phyloP scores from a whole-genome alignment of 2,329 filamentous ascomycete genomes.

The Coleophoma crateriformis region DNA sequence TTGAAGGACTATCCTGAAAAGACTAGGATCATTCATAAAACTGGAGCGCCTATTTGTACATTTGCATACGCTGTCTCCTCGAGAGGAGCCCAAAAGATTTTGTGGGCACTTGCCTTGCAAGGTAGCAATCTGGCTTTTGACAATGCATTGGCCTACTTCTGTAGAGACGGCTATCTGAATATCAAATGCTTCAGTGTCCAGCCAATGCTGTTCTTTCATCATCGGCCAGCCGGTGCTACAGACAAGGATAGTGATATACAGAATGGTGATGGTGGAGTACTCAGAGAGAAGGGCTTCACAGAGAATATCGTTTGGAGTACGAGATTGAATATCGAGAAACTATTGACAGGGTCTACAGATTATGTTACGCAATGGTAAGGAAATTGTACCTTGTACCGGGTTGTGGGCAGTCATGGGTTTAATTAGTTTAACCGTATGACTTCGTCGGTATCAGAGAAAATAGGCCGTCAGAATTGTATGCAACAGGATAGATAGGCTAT shows the following conservation, averaged over 20 bases:
- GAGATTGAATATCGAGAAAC: slow-evolving; percentile 27
- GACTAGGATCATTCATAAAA: slow-evolving; percentile 22
- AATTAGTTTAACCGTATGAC: neutral
- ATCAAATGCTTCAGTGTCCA: slow-evolving; percentile 29
- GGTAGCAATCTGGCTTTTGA: slow-evolving; percentile 22
- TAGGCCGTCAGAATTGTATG: no score
- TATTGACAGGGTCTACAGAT: slow-evolving; percentile 15
- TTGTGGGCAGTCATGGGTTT: neutral
- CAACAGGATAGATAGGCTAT: no score
- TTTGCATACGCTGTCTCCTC: slow-evolving; percentile 29
- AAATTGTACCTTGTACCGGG: neutral
- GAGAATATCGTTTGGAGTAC: slow-evolving; percentile 30
- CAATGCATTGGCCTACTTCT: slow-evolving; percentile 26
- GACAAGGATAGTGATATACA: slow-evolving; percentile 28
- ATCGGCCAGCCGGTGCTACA: slow-evolving; percentile 23
- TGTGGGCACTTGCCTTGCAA: slow-evolving; percentile 48
- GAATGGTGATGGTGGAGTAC: slow-evolving; percentile 2
- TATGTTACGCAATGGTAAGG: slow-evolving; percentile 8
- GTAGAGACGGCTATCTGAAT: slow-evolving; percentile 23
- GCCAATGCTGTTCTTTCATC: slow-evolving; percentile 29
- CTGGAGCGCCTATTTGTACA: slow-evolving; percentile 23
- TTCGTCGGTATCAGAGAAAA: no score
- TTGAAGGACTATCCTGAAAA: slow-evolving; percentile 7
- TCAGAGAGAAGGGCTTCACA: slow-evolving; percentile 25
- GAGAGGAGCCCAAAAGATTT: slow-evolving; percentile 44